phyloP scores from a whole-genome alignment of 352 stramenopile genomes.

The Phytophthora crassamura region DNA sequence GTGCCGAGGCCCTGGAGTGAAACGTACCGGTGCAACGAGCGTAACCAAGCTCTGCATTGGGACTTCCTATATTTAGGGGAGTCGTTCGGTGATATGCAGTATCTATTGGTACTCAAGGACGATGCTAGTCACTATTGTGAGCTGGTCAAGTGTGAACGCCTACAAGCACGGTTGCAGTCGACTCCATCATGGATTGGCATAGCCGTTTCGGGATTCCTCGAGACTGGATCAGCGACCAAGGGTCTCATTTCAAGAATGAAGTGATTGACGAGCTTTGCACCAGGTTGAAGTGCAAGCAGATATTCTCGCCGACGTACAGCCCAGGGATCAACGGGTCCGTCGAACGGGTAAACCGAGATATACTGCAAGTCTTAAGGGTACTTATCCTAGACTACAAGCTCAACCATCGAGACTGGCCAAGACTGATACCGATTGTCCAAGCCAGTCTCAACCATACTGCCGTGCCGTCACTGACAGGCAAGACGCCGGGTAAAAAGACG shows the following conservation, averaged over 20 bases:
- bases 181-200: conserved; percentile 38
- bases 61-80: too few species aligned
- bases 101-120: conserved; percentile 42
- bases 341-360: conserved; percentile 35
- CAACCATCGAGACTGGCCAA: conserved; percentile 27
- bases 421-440: conserved; percentile 34
- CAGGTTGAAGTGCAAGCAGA: conserved; percentile 30
- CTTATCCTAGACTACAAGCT: conserved; percentile 41
- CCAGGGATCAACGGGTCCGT: conserved; percentile 44
- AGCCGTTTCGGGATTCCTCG: conserved; percentile 33
- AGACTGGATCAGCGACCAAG: conserved; percentile 41
- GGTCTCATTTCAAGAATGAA: conserved; percentile 43
- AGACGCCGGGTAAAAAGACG: too few species aligned
- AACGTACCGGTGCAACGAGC: neutral
- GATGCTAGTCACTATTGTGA: conserved; percentile 37
- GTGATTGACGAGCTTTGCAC: conserved; percentile 29
- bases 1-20: conserved; percentile 10
- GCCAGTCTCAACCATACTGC: conserved; percentile 41
- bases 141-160: conserved; percentile 31
- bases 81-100: neutral
- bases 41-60: too few species aligned
- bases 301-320: conserved; percentile 37
- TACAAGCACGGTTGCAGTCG: conserved; percentile 23
- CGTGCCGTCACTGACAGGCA: conserved; percentile 20
- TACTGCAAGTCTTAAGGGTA: conserved; percentile 39